Evolutionary conservation across 768 basidiomycete species (phyloP).

Genomic region (Symmetrospora coprosmae): DNA sequence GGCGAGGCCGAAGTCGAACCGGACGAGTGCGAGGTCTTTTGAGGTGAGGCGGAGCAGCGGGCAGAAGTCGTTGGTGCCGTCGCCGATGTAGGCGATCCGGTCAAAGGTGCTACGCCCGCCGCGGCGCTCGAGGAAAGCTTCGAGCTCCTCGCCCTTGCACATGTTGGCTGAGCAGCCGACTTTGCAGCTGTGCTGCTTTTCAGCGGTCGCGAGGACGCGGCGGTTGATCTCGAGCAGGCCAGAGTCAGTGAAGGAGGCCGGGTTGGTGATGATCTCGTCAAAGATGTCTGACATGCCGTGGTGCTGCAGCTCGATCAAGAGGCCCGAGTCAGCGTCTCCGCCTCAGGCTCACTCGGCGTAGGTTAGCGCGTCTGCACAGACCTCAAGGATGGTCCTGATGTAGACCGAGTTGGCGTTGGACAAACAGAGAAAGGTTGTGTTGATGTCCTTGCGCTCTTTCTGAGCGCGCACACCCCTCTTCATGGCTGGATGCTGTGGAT

Average conservation of each 20-base stretch:
- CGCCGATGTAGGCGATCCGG: constrained; percentile 76
- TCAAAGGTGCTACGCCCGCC: constrained; percentile 48
- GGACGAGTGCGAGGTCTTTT: constrained; percentile 68
- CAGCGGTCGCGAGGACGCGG: constrained; percentile 46
- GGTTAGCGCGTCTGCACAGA: constrained; percentile 33
- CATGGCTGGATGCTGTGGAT: constrained; percentile 83
- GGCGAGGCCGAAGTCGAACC: constrained; percentile 62
- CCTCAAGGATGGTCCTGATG: constrained; percentile 78
- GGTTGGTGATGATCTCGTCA: constrained; percentile 78
- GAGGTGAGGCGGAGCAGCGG: constrained; percentile 66
- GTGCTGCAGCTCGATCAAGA: constrained; percentile 42
- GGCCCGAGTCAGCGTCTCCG: neutral
- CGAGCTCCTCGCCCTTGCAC: constrained; percentile 98
- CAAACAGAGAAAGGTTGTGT: constrained; percentile 70
- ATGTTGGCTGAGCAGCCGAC: constrained; percentile 90
- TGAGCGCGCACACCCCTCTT: constrained; percentile 66
- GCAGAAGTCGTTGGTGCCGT: constrained; percentile 91
- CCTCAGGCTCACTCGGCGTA: no score
- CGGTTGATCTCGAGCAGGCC: constrained; percentile 63
- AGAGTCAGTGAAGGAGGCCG: constrained; percentile 60
- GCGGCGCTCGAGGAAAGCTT: constrained; percentile 56
- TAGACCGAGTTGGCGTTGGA: constrained; percentile 89
- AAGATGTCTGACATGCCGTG: constrained; percentile 62
- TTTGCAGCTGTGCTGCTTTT: constrained; percentile 62
- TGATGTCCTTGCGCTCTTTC: constrained; percentile 51